A percentile compares a stretch with the other conserved stretches of the same genome.
phyloP scores from a whole-genome alignment of 805 yeast genomes.

The Teunomyces cretensis region DNA sequence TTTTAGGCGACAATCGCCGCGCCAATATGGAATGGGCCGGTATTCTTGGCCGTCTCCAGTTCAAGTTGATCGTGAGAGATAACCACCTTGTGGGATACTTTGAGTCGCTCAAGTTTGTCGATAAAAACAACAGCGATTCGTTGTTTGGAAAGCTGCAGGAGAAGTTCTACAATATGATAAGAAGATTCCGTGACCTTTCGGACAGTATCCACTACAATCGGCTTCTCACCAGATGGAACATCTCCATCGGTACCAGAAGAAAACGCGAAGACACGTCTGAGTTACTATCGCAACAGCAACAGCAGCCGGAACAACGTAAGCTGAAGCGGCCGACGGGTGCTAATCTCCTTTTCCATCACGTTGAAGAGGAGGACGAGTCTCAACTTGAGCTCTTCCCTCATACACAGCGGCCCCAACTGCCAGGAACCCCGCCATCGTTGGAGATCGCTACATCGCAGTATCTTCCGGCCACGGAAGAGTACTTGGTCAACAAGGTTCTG shows the following conservation, averaged over 20 bases:
- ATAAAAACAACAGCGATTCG: neutral
- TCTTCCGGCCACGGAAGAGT: neutral
- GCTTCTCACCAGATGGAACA: neutral
- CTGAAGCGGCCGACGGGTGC: constrained; percentile 1
- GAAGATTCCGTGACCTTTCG: neutral
- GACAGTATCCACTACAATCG: neutral
- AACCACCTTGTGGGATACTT: neutral
- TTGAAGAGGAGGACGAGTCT: constrained; percentile 5
- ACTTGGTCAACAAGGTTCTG: neutral
- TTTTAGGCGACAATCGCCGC: neutral
- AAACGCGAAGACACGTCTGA: neutral
- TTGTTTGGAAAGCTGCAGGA: neutral
- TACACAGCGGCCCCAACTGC: neutral
- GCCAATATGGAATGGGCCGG: neutral
- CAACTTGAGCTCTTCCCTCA: constrained; percentile 6
- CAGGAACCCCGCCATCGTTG: neutral
- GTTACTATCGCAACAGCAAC: neutral
- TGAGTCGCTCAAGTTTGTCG: neutral
- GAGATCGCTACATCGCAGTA: neutral
- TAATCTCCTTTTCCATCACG: neutral
- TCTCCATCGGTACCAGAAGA: neutral
- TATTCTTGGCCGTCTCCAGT: neutral
- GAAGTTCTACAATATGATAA: neutral
- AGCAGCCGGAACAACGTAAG: neutral
- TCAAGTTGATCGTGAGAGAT: neutral